These are phyloP conservation scores for Cantharellus anzutake DNA, from an alignment of 768 basidiomycete species.

Conservation along the genomic window DNA sequence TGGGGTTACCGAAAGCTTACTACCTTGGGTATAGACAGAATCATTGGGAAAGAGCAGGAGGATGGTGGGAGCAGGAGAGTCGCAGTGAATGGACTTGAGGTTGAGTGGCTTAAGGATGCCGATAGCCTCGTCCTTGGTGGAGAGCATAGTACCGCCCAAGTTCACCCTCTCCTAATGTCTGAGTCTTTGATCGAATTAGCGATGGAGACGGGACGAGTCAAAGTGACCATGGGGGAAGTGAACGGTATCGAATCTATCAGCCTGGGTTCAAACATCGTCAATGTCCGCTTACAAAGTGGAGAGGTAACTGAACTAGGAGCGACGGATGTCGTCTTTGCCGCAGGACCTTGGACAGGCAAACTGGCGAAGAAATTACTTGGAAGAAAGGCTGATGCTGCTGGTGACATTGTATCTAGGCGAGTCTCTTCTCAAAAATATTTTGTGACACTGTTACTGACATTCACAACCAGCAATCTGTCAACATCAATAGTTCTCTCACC, in stretches of 20 bases:
- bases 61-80: background rate
- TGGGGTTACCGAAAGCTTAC: slow-evolving; percentile 9
- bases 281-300: background rate
- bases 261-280: too few species aligned
- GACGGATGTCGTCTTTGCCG: slow-evolving; percentile 21
- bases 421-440: background rate
- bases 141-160: slow-evolving; percentile 11
- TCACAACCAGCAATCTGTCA: background rate
- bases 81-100: background rate
- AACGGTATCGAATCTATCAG: background rate
- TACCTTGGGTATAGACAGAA: slow-evolving; percentile 8
- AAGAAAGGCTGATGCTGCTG: slow-evolving; percentile 6
- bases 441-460: background rate
- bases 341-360: slow-evolving; percentile 26
- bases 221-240: slow-evolving; percentile 7
- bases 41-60: background rate
- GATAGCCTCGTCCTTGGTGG: slow-evolving; percentile 1
- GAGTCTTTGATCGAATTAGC: slow-evolving; percentile 8
- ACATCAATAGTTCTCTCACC: slow-evolving; percentile 9
- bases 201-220: slow-evolving; percentile 5
- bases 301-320: slow-evolving; percentile 4
- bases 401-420: slow-evolving; percentile 6
- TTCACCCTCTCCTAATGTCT: slow-evolving; percentile 12
- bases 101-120: slow-evolving; percentile 8
- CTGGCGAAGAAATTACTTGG: slow-evolving; percentile 17